Evolutionary conservation across 202 grass and related monocot species (phyloP).

Genomic region (Carex sylvatica): DNA sequence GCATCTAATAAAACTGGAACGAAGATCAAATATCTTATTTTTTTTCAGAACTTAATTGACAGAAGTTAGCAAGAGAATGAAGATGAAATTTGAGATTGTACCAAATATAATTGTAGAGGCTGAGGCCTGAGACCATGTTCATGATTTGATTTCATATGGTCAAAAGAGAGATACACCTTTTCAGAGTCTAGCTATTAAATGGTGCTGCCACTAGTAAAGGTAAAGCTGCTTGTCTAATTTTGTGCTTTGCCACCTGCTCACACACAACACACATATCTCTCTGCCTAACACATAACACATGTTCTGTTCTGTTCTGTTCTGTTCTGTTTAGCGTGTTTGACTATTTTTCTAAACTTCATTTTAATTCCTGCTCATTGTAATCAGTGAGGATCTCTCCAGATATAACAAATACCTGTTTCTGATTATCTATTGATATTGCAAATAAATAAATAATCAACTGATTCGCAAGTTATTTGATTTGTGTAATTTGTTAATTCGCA

Average conservation of each 20-base stretch:
- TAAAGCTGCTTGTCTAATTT: constrained; percentile 7
- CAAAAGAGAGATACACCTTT: constrained; percentile 1
- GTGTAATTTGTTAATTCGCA: too few relatives aligned
- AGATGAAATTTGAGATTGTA: neutral
- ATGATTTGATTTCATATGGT: constrained; percentile 1
- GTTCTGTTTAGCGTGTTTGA: neutral
- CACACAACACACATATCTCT: neutral
- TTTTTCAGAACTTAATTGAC: too few relatives aligned
- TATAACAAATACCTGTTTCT: neutral
- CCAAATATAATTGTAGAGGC: neutral
- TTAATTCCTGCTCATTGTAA: neutral
- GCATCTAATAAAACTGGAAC: too few relatives aligned
- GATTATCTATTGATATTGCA: too few relatives aligned
- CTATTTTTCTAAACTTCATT: neutral
- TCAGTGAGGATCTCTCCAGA: neutral
- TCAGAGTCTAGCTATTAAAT: constrained; percentile 5
- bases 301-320: neutral
- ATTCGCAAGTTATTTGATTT: too few relatives aligned
- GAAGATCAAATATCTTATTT: too few relatives aligned
- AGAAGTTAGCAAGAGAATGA: too few relatives aligned
- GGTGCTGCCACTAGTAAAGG: neutral
- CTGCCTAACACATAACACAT: constrained; percentile 20
- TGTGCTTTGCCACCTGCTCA: neutral
- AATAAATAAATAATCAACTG: neutral
- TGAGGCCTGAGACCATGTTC: neutral